Evolutionary conservation across 1,139 yeast species (phyloP).

Genomic region (Blastobotrys arbuscula): DNA sequence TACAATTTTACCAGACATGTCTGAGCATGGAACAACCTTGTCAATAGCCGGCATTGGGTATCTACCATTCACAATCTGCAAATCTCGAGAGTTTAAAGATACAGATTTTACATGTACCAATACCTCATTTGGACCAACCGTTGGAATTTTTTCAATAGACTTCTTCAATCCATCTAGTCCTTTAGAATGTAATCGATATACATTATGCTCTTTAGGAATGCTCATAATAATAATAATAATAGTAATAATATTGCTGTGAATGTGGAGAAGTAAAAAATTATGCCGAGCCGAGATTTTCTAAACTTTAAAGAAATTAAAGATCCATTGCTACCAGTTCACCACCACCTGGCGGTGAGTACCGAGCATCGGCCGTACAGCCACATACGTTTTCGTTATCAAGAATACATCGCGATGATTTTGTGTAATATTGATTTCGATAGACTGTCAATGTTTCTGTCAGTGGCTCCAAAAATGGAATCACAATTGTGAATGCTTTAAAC

Average conservation of each 20-base stretch:
- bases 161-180: constrained; percentile 8
- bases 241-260: not conserved
- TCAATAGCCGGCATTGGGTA: constrained; percentile 16
- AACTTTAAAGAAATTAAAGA: not conserved
- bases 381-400: not conserved
- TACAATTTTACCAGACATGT: constrained; percentile 19
- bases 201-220: constrained; percentile 13
- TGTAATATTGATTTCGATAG: not conserved
- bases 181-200: constrained; percentile 12
- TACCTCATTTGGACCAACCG: constrained; percentile 16
- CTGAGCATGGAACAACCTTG: constrained; percentile 19
- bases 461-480: constrained; percentile 1
- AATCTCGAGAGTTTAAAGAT: constrained; percentile 21
- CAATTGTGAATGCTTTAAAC: not conserved
- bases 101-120: constrained; percentile 19
- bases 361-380: not conserved
- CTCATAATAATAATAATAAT: not conserved
- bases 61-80: constrained; percentile 16
- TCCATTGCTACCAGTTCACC: no score
- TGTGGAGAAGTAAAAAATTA: not conserved
- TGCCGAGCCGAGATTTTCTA: not conserved
- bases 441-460: not conserved
- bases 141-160: constrained; percentile 14
- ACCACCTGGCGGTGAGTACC: not conserved
- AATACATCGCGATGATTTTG: not conserved